phyloP scores from a whole-genome alignment of 2,329 filamentous ascomycete species.

The Pleoardoris graminearum region DNA sequence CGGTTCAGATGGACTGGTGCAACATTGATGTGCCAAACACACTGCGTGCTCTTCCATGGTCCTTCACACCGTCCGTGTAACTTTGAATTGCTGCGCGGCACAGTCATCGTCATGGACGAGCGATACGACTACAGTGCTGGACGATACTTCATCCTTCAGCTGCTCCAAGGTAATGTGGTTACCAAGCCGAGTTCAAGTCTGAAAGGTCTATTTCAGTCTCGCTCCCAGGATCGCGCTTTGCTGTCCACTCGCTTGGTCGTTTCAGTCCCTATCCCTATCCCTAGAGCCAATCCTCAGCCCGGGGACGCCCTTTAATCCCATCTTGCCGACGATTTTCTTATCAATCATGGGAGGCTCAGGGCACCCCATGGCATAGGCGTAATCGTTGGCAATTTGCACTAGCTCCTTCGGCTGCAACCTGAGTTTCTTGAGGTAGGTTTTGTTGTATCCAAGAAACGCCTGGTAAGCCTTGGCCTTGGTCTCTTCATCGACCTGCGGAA shows the following conservation, averaged over 20 bases:
- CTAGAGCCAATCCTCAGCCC: conserved; percentile 44
- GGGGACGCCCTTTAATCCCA: conserved; percentile 52
- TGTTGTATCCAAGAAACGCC: conserved; percentile 54
- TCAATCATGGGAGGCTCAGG: conserved; percentile 52
- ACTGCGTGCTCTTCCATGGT: background rate
- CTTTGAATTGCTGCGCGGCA: too few species aligned
- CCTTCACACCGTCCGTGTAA: background rate
- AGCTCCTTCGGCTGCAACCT: conserved; percentile 45
- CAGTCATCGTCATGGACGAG: too few species aligned
- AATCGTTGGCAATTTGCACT: conserved; percentile 50
- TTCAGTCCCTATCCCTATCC: conserved; percentile 10
- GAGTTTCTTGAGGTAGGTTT: conserved; percentile 50
- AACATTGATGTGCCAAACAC: background rate
- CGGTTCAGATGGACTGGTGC: background rate
- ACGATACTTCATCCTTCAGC: background rate
- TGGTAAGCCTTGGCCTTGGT: conserved; percentile 52
- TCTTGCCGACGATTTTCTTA: conserved; percentile 52
- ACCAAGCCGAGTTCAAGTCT: background rate
- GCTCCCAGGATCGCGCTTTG: background rate
- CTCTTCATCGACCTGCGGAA: conserved; percentile 45
- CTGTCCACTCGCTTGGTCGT: background rate
- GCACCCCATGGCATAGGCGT: conserved; percentile 49
- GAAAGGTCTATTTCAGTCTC: background rate
- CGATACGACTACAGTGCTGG: background rate
- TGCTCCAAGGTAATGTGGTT: background rate